These are phyloP conservation scores for Endocarpon pusillum DNA, from an alignment of 495 filamentous ascomycete genomes.

Conservation along the genomic window DNA sequence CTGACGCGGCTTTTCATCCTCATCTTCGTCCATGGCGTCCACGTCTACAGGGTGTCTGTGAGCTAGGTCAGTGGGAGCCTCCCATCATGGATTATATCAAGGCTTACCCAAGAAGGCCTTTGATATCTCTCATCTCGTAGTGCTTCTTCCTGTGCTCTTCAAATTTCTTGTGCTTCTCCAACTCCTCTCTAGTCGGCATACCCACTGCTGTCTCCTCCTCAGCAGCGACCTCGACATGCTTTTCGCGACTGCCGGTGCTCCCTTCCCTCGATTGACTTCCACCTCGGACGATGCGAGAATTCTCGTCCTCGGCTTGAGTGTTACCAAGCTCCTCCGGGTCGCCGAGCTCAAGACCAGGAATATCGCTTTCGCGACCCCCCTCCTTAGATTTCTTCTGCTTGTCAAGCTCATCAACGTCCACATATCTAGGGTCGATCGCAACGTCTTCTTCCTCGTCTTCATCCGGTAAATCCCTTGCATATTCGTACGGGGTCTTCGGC, in stretches of 20 bases:
- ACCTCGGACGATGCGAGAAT: constrained; percentile 28
- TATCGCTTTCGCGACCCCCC: constrained; percentile 48
- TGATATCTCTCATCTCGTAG: constrained; percentile 97
- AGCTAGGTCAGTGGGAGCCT: constrained; percentile 5
- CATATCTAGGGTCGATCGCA: constrained; percentile 36
- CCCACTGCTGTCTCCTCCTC: constrained; percentile 37
- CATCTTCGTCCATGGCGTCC: constrained; percentile 36
- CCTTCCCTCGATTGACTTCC: constrained; percentile 28
- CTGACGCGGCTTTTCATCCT: constrained; percentile 18
- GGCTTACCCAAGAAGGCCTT: constrained; percentile 61
- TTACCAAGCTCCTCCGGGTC: constrained; percentile 62
- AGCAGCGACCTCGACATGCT: constrained; percentile 62
- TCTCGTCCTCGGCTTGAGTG: constrained; percentile 5
- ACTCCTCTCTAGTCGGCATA: constrained; percentile 49
- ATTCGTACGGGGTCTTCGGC: constrained; percentile 91
- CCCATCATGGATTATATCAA: constrained; percentile 2
- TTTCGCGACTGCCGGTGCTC: constrained; percentile 39
- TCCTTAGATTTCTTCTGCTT: constrained; percentile 26
- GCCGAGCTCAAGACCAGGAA: constrained; percentile 83
- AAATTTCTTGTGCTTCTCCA: constrained; percentile 78
- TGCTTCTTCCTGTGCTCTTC: constrained; percentile 84
- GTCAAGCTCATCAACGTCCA: constrained; percentile 61
- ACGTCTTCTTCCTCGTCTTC: constrained; percentile 52
- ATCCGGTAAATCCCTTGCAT: constrained; percentile 74
- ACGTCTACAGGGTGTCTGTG: constrained; percentile 30